Evolutionary conservation across 768 basidiomycete genomes (phyloP).

Genomic region (Dacryopinax spathularia): DNA sequence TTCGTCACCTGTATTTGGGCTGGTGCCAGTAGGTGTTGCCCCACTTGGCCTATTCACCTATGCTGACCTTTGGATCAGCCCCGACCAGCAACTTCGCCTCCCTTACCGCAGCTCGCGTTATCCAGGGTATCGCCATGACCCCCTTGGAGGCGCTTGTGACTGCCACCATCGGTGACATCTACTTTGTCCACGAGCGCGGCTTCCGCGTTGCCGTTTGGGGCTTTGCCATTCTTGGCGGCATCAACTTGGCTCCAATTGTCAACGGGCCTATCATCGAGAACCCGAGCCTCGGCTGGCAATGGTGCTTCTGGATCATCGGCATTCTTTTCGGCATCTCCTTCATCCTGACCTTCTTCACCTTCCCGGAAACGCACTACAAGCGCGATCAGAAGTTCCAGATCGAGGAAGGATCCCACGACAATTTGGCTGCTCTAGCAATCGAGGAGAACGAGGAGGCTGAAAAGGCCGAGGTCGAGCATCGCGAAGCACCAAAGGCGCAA

Average conservation of each 20-base stretch:
- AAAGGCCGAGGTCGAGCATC: slow-evolving; percentile 2
- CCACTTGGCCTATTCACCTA: background rate
- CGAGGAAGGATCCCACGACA: background rate
- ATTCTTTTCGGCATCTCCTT: slow-evolving; percentile 30
- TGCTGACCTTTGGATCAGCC: background rate
- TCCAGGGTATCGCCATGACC: slow-evolving; percentile 34
- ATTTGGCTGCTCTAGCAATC: background rate
- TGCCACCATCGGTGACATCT: slow-evolving; percentile 13
- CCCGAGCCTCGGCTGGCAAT: slow-evolving; percentile 32
- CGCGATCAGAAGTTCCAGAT: background rate
- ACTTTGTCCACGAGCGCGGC: slow-evolving; percentile 29
- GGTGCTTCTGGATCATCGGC: slow-evolving; percentile 37
- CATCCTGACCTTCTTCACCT: slow-evolving; percentile 31
- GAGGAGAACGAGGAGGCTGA: background rate
- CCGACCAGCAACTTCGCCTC: slow-evolving; percentile 20
- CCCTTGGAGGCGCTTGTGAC: slow-evolving; percentile 14
- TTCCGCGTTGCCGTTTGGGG: slow-evolving; percentile 33
- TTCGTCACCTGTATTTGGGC: background rate
- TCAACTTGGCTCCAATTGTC: slow-evolving; percentile 32
- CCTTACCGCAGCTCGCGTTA: slow-evolving; percentile 31
- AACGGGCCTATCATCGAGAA: slow-evolving; percentile 35
- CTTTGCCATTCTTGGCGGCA: slow-evolving; percentile 32
- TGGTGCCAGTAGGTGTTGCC: background rate
- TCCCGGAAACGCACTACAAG: slow-evolving; percentile 29
- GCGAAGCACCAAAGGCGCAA: background rate